Evolutionary conservation across 805 yeast species (phyloP).

Genomic region (Saturnispora besseyi): DNA sequence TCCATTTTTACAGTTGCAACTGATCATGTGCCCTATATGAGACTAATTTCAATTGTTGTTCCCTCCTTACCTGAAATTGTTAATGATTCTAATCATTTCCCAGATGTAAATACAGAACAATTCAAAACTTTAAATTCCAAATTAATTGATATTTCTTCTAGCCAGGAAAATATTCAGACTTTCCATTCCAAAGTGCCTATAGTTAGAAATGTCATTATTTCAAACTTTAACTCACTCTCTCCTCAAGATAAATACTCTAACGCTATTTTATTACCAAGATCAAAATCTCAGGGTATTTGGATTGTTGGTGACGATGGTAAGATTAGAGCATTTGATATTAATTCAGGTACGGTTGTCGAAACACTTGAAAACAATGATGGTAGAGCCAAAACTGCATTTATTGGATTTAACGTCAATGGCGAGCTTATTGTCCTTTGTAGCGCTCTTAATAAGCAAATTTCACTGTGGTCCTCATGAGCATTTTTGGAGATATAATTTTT

Average conservation of each 20-base stretch:
- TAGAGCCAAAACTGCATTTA: slow-evolving; percentile 38
- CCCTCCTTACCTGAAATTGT: slow-evolving; percentile 25
- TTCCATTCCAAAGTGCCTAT: slow-evolving; percentile 23
- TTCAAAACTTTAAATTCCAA: slow-evolving; percentile 1
- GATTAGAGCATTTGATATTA: slow-evolving; percentile 49
- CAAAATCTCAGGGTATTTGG: slow-evolving; percentile 45
- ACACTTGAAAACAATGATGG: slow-evolving; percentile 34
- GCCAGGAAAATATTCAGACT: slow-evolving; percentile 12
- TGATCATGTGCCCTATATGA: slow-evolving; percentile 69
- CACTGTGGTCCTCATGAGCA: slow-evolving; percentile 25
- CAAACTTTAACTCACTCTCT: slow-evolving; percentile 40
- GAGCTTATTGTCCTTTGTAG: slow-evolving; percentile 44
- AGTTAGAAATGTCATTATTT: slow-evolving; percentile 29
- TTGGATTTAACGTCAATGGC: slow-evolving; percentile 19
- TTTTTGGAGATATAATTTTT: background rate
- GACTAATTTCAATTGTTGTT: slow-evolving; percentile 48
- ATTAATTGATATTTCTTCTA: slow-evolving; percentile 1
- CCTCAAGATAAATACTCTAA: slow-evolving; percentile 64
- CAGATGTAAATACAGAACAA: slow-evolving; percentile 7
- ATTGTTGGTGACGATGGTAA: slow-evolving; percentile 61
- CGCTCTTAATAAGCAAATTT: slow-evolving; percentile 33
- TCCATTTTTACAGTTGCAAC: slow-evolving; percentile 53
- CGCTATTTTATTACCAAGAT: slow-evolving; percentile 31
- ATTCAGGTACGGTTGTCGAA: slow-evolving; percentile 28
- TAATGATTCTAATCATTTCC: background rate